Conservation (phyloP, 495 filamentous ascomycete genomes). For the Xylaria bambusicola region DNA sequence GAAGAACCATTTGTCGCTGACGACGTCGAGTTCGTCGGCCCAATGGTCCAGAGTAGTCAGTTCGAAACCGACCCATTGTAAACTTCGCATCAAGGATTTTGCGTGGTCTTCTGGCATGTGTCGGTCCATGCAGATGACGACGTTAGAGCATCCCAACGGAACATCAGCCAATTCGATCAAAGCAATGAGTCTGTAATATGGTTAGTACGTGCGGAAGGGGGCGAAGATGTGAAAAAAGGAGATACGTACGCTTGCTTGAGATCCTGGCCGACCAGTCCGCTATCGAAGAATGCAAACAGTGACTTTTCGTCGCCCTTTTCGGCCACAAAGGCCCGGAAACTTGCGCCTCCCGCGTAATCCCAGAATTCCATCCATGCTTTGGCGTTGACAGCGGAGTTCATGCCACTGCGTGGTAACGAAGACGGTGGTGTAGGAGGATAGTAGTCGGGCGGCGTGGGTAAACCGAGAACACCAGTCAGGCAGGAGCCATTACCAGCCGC, state of each 20-base stretch:
- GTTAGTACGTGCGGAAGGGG: conserved; percentile 19
- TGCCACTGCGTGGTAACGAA: conserved; percentile 12
- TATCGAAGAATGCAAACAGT: conserved; percentile 87
- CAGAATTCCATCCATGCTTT: conserved; percentile 73
- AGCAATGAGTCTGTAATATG: conserved; percentile 69
- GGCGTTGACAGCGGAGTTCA: conserved; percentile 27
- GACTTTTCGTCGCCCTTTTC: conserved; percentile 65
- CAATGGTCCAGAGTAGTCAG: conserved; percentile 76
- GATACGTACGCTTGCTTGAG: conserved; percentile 87
- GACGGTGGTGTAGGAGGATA: conserved; percentile 30
- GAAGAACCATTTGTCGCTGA: conserved; percentile 79
- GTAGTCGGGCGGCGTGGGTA: conserved; percentile 47
- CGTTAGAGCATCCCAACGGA: conserved; percentile 69
- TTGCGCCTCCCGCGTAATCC: conserved; percentile 81
- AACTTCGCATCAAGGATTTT: conserved; percentile 68
- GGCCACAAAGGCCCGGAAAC: conserved; percentile 81
- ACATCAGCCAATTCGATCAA: conserved; percentile 83
- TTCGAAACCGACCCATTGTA: conserved; percentile 92
- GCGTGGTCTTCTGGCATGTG: conserved; percentile 57
- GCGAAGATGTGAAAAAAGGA: conserved; percentile 7
- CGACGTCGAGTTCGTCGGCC: conserved; percentile 55
- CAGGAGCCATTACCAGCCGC: conserved; percentile 66
- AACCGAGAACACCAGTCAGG: conserved; percentile 67
- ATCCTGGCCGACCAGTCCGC: conserved; percentile 65
- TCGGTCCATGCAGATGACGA: conserved; percentile 80